A percentile compares a stretch with the other conserved stretches of the same genome.
phyloP scores from a whole-genome alignment of 1,284 basidiomycete genomes.

The Ceratorhiza oryzae-sativae region DNA sequence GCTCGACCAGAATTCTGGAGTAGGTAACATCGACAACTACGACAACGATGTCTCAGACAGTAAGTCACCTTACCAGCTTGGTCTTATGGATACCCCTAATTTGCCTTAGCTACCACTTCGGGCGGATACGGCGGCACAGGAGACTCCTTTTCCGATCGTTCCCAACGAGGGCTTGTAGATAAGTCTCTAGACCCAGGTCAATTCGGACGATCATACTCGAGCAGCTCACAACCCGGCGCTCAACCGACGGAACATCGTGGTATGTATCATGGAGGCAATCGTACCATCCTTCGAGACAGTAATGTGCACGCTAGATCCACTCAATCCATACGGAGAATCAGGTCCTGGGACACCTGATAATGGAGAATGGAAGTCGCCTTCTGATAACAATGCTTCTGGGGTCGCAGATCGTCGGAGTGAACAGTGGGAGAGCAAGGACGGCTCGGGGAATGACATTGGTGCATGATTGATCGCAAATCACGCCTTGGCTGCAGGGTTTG shows the following conservation, averaged over 20 bases:
- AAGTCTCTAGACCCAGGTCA: conserved; percentile 29
- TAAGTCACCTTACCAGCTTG: background rate
- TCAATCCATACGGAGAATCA: conserved; percentile 35
- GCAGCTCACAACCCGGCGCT: background rate
- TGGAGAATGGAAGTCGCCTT: conserved; percentile 28
- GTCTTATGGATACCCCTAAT: background rate
- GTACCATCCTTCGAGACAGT: background rate
- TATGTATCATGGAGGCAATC: background rate
- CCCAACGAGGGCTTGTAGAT: conserved; percentile 35
- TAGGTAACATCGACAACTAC: conserved; percentile 27
- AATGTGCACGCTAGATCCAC: conserved; percentile 14
- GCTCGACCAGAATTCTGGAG: conserved; percentile 21
- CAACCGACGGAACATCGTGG: conserved; percentile 28
- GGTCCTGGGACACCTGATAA: conserved; percentile 38
- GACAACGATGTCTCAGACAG: conserved; percentile 16
- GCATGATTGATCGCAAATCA: background rate
- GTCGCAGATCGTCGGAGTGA: conserved; percentile 36
- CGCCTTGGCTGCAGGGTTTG: background rate
- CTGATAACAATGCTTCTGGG: conserved; percentile 28
- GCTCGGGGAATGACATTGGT: conserved; percentile 31
- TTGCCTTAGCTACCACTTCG: conserved; percentile 24
- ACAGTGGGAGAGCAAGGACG: conserved; percentile 27
- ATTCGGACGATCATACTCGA: conserved; percentile 20
- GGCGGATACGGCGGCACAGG: conserved; percentile 9
- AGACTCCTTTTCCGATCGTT: conserved; percentile 37